Base-by-base conservation (phyloP, 768 basidiomycete species). In the Pleurotus tuoliensis region DNA sequence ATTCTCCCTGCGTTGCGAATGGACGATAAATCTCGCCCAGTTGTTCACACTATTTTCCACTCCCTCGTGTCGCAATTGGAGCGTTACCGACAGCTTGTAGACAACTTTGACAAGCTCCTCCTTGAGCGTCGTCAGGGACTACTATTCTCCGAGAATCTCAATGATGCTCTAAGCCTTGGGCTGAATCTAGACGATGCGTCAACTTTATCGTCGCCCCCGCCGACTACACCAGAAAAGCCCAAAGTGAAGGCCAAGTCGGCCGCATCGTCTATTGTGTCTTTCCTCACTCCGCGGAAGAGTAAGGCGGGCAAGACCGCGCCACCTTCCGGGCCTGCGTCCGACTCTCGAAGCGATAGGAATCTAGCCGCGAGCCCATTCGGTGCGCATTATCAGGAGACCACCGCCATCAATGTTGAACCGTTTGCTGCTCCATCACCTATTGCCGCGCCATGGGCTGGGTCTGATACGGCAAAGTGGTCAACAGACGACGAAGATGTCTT, bases 71-170 rank as follows among this genome's bases (percentile, higher is more conserved):
- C 80, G 15, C 91, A 94, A 62, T 79, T 98, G 7, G 89, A 93
- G 63, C 77, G 81, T 45, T 94, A 94, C 72, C 86, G 93, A 5
- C 76, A 80, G 40, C 67, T 79, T 16, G 85, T 96, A 25, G 80
- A 87, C 18, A 74, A 87, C 46, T 97, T 98, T 65, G 94, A 98
- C 73, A 82, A 81, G 65, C 91, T 83, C 64, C 81, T 98, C 2
- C 69, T 84, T 1, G 92, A 98, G 70, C 82, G 96, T 37, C 82
- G 96, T 15, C 89, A 88, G 65, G 95, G 94, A 1, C 77, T 98
- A 7, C 72, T 96, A 15, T 97, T 96, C 69, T 88, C 89, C 3
- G 94, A 97, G 71, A 94, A 94, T 66, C 73, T 97, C 37, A 90
- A 86, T 5, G 96, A 98, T 63, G 95, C 95, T 3, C 75, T 98